phyloP scores from a whole-genome alignment of 164 flowering plant species.

The Houttuynia cordata region DNA sequence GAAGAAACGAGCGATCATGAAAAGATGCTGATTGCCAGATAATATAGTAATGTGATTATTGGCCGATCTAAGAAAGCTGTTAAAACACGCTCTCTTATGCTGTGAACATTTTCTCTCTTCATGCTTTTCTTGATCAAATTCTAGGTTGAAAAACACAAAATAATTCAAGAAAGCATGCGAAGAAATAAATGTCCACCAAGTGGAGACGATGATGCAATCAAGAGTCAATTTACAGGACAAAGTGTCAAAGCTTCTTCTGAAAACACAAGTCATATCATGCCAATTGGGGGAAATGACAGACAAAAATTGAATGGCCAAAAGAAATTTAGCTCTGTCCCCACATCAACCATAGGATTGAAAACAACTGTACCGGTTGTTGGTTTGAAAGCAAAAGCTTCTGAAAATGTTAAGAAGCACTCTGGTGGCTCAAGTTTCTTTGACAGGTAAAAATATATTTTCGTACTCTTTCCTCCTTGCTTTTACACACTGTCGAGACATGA shows the following conservation, averaged over 20 bases:
- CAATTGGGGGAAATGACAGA: constrained; percentile 1
- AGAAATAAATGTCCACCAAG: constrained; percentile 18
- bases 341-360: constrained; percentile 13
- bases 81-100: neutral
- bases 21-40: neutral
- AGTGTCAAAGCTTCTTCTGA: constrained; percentile 10
- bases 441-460: constrained; percentile 30
- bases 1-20: neutral
- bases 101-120: neutral
- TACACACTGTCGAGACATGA: too few species aligned
- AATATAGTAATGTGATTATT: neutral
- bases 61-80: neutral
- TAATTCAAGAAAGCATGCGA: constrained; percentile 38
- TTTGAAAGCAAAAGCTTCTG: constrained; percentile 20
- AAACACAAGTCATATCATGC: constrained; percentile 4
- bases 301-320: constrained; percentile 9
- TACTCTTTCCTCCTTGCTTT: too few species aligned
- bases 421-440: constrained; percentile 54
- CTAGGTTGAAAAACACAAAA: constrained; percentile 77
- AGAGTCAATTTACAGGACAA: constrained; percentile 7
- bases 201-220: constrained; percentile 17
- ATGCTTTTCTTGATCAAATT: neutral
- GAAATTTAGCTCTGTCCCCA: constrained; percentile 6
- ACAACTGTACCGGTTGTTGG: constrained; percentile 9
- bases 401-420: constrained; percentile 30